Evolutionary conservation across 352 stramenopile genomes (phyloP).

Genomic region (Lagenidium giganteum): DNA sequence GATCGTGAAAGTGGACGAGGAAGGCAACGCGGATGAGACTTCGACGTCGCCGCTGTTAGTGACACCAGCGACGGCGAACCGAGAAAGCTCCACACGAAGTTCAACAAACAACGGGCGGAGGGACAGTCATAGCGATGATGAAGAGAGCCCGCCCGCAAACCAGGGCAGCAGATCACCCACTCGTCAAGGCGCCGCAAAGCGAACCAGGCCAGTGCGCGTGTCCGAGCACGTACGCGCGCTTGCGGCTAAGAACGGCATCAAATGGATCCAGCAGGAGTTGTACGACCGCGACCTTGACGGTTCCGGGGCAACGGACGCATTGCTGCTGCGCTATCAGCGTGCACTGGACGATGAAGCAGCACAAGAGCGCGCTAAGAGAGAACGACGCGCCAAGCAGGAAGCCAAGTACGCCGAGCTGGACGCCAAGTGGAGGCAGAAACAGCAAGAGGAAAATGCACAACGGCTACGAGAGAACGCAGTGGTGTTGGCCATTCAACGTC

Average conservation of each 20-base stretch:
- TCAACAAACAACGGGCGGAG: too few relatives aligned
- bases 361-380: not conserved
- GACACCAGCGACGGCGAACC: too few relatives aligned
- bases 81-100: too few relatives aligned
- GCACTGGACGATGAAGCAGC: slow-evolving; percentile 32
- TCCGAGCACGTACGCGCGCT: slow-evolving; percentile 23
- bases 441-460: slow-evolving; percentile 32
- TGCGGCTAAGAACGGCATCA: slow-evolving; percentile 32
- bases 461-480: slow-evolving; percentile 31
- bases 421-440: slow-evolving; percentile 14
- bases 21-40: not conserved
- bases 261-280: slow-evolving; percentile 80
- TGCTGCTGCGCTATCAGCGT: slow-evolving; percentile 39
- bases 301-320: slow-evolving; percentile 28
- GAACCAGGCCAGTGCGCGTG: too few relatives aligned
- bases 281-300: slow-evolving; percentile 69
- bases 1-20: too few relatives aligned
- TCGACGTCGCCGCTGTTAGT: not conserved
- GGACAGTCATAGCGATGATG: too few relatives aligned
- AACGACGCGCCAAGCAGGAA: slow-evolving; percentile 7
- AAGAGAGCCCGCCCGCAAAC: too few relatives aligned
- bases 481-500: slow-evolving; percentile 28
- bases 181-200: too few relatives aligned
- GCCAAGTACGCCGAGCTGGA: slow-evolving; percentile 27
- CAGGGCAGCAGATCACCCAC: too few relatives aligned